A percentile compares a stretch with the other conserved stretches of the same genome.
phyloP scores from a whole-genome alignment of 768 basidiomycete species.

The Rhodosporidiobolus sp. region DNA sequence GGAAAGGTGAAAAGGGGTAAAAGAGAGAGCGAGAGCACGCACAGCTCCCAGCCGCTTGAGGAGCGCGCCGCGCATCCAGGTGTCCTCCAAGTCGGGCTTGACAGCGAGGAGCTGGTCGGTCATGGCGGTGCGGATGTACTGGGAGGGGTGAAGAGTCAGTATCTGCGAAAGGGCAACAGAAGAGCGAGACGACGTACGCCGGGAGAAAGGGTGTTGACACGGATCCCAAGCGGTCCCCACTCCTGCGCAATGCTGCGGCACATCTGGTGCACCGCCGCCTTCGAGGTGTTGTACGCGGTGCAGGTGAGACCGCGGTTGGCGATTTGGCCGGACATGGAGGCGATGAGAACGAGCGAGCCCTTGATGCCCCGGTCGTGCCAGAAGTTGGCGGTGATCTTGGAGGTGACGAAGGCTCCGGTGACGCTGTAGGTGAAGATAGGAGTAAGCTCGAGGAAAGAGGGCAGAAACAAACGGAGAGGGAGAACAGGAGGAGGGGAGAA shows the following conservation, averaged over 20 bases:
- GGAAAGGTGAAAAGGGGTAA: no score
- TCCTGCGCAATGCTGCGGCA: conserved; percentile 3
- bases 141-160: not conserved
- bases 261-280: conserved; percentile 4
- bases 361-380: not conserved
- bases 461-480: not conserved
- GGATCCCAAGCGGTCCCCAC: not conserved
- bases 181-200: not conserved
- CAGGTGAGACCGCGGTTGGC: not conserved
- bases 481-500: not conserved
- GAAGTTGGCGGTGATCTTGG: not conserved
- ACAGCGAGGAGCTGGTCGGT: not conserved
- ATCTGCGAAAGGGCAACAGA: not conserved
- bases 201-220: not conserved
- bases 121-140: conserved; percentile 4
- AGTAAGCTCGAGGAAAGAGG: not conserved
- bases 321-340: not conserved
- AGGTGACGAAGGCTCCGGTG: not conserved
- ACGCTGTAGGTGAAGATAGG: not conserved
- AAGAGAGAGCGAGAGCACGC: not conserved
- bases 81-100: not conserved
- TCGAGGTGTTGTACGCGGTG: not conserved
- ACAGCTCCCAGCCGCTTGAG: not conserved
- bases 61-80: not conserved
- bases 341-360: not conserved